Evolutionary conservation across 75 land plant species (phyloP), one percentile per base, ranked within the genome.

Genomic region (Sequoia sempervirens): DNA sequence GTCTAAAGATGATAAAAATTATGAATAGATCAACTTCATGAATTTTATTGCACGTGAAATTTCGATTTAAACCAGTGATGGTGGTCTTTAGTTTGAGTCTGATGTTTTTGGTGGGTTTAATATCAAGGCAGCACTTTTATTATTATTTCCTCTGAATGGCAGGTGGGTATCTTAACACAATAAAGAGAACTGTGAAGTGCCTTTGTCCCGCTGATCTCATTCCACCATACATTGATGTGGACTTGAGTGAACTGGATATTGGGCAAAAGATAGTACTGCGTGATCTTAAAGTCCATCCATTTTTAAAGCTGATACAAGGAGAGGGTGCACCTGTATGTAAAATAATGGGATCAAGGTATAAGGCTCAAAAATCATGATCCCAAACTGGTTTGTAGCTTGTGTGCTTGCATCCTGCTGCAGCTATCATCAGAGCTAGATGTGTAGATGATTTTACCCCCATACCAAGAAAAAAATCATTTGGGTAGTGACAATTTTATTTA

Each of bases 171-270:
- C 83, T 97, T 69, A 91, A 95, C 85, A 91, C 92, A 69, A 91
- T 95, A 36, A 92, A 83, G 84, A 91, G 94, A 82, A 92, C 96
- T 11, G 96, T 94, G 15, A 87, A 89, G 82, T 96, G 72, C 75
- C 85, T 89, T 72, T 93, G 96, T 80, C 98, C 99, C 1, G 91
- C 96, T 43, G 98, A 97, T 83, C 87, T 93, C 36, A 85, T 97
- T 36, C 99, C 99, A 38, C 92, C 96, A 1, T 96, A 89, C 84
- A 91, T 97, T 53, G 99, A 97, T 75, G 98, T 97, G 40, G 98
- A 97, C 85, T 82, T 97, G 46, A 96, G 98, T 79, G 92, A 92
- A 52, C 75, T 97, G 80, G 96, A 97, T 82, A 88, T 87, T 11
- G 93, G 92, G 1, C 90, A 97, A 84, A 94, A 92, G 86, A 26